Percentiles rank a stretch among this genome's conserved stretches.
Conservation (phyloP, 2,329 filamentous ascomycete species). For the Talaromyces albobiverticillius region DNA sequence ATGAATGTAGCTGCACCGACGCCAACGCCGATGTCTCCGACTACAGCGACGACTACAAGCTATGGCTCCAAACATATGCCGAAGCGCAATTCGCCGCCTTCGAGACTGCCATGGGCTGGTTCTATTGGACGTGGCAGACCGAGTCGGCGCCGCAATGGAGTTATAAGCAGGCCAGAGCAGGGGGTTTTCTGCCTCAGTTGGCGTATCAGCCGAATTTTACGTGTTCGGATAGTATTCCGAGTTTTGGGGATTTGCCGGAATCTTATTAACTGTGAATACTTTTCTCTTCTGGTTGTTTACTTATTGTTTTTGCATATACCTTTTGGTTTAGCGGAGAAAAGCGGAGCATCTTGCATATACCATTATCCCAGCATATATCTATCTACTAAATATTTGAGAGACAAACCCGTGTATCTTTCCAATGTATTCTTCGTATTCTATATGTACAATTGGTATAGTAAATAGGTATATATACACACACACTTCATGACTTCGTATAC, state of each 20-base stretch:
- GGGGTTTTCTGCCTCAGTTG: slow-evolving; percentile 72
- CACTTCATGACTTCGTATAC: slow-evolving; percentile 15
- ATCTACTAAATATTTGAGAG: too few relatives aligned
- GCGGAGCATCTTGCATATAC: not conserved
- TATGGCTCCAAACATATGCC: slow-evolving; percentile 84
- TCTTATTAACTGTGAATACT: slow-evolving; percentile 41
- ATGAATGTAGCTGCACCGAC: slow-evolving; percentile 66
- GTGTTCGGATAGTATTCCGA: slow-evolving; percentile 52
- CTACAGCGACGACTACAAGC: slow-evolving; percentile 74
- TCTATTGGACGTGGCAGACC: slow-evolving; percentile 98
- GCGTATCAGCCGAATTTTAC: slow-evolving; percentile 69
- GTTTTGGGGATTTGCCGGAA: slow-evolving; percentile 44
- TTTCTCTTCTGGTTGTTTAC: slow-evolving; percentile 9
- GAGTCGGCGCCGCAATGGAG: slow-evolving; percentile 88
- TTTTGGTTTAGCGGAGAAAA: not conserved
- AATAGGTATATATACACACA: slow-evolving; percentile 11
- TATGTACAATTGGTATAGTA: slow-evolving; percentile 15
- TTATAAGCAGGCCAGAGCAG: slow-evolving; percentile 60
- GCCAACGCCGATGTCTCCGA: slow-evolving; percentile 70
- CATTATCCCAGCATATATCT: not conserved
- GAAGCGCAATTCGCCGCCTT: slow-evolving; percentile 95
- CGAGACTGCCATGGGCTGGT: slow-evolving; percentile 93
- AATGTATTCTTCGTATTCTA: not conserved
- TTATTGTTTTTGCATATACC: not conserved
- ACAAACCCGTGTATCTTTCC: not conserved